Evolutionary conservation across 257 asterid genomes (phyloP), one percentile per base, ranked within the genome.

Genomic region (Avicennia marina): DNA sequence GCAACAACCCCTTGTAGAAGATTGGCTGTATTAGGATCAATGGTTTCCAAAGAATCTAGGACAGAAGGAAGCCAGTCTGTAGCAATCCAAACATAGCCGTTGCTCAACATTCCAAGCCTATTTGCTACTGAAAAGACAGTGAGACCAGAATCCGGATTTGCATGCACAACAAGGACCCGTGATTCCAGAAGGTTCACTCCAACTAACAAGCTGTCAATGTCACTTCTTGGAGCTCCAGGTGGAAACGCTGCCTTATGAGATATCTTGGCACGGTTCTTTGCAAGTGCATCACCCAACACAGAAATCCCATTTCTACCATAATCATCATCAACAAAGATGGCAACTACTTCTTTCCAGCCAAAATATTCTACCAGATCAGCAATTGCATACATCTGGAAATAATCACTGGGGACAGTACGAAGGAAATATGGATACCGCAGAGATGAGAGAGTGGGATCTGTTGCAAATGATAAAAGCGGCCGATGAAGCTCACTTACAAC

Each of bases 21-120:
- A 68, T 83, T 75, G 20, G 75, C 68, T 1, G 66, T 80, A 3
- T 61, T 64, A 0, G 86, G 65, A 66, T 75, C 82, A 22, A 83
- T 65, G 17, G 44, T 33, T 41, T 72, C 77, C 0, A 70, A 65
- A 4, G 89, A 68, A 72, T 86, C 93, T 4, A 78, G 45, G 53
- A 80, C 47, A 7, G 80, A 51, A 6, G 87, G 81, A 43, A 86
- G 89, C 95, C 93, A 86, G 66, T 83, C 95, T 1, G 95, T 86
- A 36, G 89, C 69, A 39, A 86, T 82, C 95, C 95, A 83, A 45
- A 78, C 93, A 32, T 83, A 86, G 5, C 89, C 63, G 21, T 33
- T 38, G 53, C 58, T 45, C 83, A 83, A 72, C 95, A 86, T 86
- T 61, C 85, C 83, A 13, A 83, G 77, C 58, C 64, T 67, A 45